These are phyloP conservation scores for Fagus sylvatica DNA, from an alignment of 306 rosid species.

Conservation along the genomic window DNA sequence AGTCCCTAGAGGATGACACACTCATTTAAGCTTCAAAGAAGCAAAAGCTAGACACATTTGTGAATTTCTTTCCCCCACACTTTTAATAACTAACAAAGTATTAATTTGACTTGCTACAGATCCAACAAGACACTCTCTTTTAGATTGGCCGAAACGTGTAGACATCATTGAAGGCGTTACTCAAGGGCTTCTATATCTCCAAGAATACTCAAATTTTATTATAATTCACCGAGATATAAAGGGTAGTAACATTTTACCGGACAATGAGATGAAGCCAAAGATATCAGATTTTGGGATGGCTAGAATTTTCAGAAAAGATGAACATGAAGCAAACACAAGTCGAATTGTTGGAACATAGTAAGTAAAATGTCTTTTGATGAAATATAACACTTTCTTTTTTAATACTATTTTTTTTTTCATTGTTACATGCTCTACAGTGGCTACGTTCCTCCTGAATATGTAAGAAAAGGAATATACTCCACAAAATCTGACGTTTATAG, in stretches of 20 bases:
- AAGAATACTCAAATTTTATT: constrained; percentile 70
- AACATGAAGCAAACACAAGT: constrained; percentile 58
- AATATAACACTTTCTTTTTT: not conserved
- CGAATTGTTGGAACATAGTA: constrained; percentile 65
- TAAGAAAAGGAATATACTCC: constrained; percentile 56
- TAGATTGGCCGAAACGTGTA: constrained; percentile 54
- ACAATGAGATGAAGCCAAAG: constrained; percentile 55
- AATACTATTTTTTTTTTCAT: not conserved
- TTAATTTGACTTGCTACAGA: constrained; percentile 40
- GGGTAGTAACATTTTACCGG: constrained; percentile 57
- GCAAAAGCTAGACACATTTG: not conserved
- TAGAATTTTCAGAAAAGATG: constrained; percentile 52
- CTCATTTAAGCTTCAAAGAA: constrained; percentile 24
- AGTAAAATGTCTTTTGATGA: constrained; percentile 22
- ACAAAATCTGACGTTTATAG: constrained; percentile 49
- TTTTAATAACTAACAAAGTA: constrained; percentile 11
- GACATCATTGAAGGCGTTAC: constrained; percentile 63
- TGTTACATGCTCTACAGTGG: constrained; percentile 41
- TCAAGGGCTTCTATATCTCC: constrained; percentile 79
- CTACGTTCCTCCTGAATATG: constrained; percentile 62
- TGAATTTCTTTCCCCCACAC: not conserved
- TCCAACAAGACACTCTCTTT: constrained; percentile 26
- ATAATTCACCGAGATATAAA: constrained; percentile 70
- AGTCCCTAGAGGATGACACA: not conserved
- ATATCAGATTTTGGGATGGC: constrained; percentile 79